Percentiles rank a stretch among this genome's conserved stretches.
These are phyloP conservation scores for Alopecurus myosuroides DNA, from an alignment of 176 grass and related monocot species.

Conservation along the genomic window DNA sequence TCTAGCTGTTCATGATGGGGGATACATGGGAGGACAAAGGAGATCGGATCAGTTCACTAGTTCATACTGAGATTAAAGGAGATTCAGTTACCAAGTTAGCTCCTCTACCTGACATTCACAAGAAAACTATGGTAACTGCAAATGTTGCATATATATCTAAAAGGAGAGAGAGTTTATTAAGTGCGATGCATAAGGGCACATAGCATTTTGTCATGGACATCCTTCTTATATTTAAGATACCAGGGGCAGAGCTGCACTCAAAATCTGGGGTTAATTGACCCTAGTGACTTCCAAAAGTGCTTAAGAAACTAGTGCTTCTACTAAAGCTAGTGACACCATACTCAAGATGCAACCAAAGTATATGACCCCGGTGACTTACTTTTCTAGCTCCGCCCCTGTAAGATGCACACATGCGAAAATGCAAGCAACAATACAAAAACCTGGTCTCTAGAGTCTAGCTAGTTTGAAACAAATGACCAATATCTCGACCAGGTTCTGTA, in stretches of 20 bases:
- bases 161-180: neutral
- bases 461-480: neutral
- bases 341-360: too few species aligned
- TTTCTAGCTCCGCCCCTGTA: too few species aligned
- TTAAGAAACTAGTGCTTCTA: too few species aligned
- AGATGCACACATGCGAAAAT: neutral
- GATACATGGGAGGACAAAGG: neutral
- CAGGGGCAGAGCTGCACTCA: too few species aligned
- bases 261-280: too few species aligned
- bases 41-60: neutral
- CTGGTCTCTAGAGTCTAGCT: neutral
- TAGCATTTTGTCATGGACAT: neutral
- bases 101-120: neutral
- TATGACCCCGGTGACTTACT: too few species aligned
- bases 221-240: neutral
- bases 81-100: neutral
- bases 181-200: conserved; percentile 24
- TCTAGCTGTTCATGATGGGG: neutral
- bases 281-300: too few species aligned
- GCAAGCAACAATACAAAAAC: neutral
- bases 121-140: neutral
- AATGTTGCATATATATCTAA: neutral
- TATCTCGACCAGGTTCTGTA: neutral
- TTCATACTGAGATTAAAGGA: neutral
- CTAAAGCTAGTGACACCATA: too few species aligned